Conservation (phyloP, 805 yeast species). For the Candida sithepensis region DNA sequence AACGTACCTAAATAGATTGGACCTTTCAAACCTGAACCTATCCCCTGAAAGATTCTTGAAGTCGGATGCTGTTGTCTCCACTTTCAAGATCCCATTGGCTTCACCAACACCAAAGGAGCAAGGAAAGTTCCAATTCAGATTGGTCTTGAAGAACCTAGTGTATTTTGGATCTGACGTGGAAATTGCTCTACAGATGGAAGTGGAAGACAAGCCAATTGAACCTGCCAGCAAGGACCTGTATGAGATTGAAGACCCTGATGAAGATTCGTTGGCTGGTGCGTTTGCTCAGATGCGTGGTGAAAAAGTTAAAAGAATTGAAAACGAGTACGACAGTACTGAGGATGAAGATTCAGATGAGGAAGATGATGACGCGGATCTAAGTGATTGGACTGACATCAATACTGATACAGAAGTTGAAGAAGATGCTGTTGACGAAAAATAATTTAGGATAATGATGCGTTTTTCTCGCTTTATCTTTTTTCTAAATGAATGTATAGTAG, state of each 20-base stretch:
- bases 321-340: constrained; percentile 37
- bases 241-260: constrained; percentile 69
- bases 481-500: no score
- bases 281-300: constrained; percentile 67
- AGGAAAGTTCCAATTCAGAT: constrained; percentile 66
- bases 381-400: constrained; percentile 49
- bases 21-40: constrained; percentile 52
- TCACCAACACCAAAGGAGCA: constrained; percentile 73
- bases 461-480: no score
- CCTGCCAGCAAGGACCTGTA: constrained; percentile 39
- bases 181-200: constrained; percentile 67
- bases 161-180: constrained; percentile 83
- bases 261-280: constrained; percentile 73
- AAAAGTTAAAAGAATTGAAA: constrained; percentile 42
- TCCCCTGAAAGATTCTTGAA: constrained; percentile 46
- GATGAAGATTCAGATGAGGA: constrained; percentile 24
- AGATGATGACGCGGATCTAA: constrained; percentile 12
- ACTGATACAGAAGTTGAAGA: constrained; percentile 66
- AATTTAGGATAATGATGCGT: not conserved
- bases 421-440: constrained; percentile 12
- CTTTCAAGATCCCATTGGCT: constrained; percentile 70
- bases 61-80: constrained; percentile 53
- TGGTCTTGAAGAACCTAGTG: constrained; percentile 65
- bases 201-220: constrained; percentile 50
- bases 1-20: constrained; percentile 45